Conservation (phyloP, 805 yeast species). For the Candida germanica region DNA sequence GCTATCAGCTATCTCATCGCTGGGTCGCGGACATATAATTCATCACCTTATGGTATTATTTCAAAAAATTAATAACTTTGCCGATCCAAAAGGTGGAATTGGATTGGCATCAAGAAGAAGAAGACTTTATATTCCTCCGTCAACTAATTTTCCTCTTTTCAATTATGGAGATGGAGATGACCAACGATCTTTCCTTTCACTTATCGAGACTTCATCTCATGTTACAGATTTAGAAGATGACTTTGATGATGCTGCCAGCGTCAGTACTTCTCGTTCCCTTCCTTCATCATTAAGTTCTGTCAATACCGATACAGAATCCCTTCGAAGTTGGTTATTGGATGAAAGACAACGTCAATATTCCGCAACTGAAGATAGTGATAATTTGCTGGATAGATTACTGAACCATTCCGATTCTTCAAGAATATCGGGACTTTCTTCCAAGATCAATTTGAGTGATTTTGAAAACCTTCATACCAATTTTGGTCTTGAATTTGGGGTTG, state of each 20-base stretch:
- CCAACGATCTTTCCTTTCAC: constrained; percentile 42
- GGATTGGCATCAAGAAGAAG: constrained; percentile 35
- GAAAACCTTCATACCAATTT: constrained; percentile 26
- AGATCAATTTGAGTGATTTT: constrained; percentile 21
- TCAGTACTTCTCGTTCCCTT: constrained; percentile 38
- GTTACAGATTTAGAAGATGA: constrained; percentile 24
- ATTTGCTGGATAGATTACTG: constrained; percentile 11
- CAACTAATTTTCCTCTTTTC: constrained; percentile 41
- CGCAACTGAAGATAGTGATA: constrained; percentile 17
- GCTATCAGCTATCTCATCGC: too few relatives aligned
- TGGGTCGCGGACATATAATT: too few relatives aligned
- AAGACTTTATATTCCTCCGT: constrained; percentile 42
- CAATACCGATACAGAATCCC: constrained; percentile 32
- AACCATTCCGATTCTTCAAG: constrained; percentile 10
- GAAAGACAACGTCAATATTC: constrained; percentile 37
- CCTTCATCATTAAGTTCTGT: constrained; percentile 40
- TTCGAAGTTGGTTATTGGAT: constrained; percentile 37
- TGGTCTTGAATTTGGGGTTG: constrained; percentile 24
- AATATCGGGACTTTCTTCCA: constrained; percentile 3
- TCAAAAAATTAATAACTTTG: constrained; percentile 36
- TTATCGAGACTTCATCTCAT: constrained; percentile 34
- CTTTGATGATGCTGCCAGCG: constrained; percentile 40
- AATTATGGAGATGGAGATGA: constrained; percentile 43
- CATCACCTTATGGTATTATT: constrained; percentile 35
- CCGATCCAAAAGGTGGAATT: constrained; percentile 34